A percentile compares a stretch with the other conserved stretches of the same genome.
phyloP scores from a whole-genome alignment of 1,284 basidiomycete species.

The Ganoderma leucocontextum region DNA sequence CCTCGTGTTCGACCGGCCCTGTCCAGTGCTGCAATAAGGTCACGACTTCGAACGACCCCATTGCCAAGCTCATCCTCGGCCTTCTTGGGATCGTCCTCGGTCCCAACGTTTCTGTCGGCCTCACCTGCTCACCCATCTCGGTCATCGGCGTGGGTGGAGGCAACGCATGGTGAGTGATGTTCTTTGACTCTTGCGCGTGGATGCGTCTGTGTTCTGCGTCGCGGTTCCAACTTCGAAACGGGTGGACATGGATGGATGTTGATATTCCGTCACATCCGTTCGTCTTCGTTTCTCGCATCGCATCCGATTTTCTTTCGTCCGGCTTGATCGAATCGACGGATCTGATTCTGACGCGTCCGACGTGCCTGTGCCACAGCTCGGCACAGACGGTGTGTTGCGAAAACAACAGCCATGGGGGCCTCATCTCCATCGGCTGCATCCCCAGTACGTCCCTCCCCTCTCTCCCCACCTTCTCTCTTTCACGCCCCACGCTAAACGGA shows the following conservation, averaged over 20 bases:
- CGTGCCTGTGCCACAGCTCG: conserved; percentile 11
- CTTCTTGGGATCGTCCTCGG: conserved; percentile 37
- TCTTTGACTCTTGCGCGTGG: neutral
- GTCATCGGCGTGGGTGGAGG: conserved; percentile 35
- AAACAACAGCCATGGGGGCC: conserved; percentile 27
- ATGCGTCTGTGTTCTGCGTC: neutral
- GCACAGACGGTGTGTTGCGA: conserved; percentile 28
- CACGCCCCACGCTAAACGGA: neutral
- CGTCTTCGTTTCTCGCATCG: neutral
- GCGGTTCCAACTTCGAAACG: neutral
- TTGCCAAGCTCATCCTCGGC: conserved; percentile 26
- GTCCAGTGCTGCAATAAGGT: conserved; percentile 41
- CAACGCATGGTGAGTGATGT: conserved; percentile 29
- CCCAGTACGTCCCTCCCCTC: conserved; percentile 24
- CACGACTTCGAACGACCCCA: conserved; percentile 20
- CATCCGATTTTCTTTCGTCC: neutral
- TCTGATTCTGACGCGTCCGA: neutral
- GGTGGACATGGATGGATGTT: neutral
- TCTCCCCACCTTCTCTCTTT: neutral
- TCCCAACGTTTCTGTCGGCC: conserved; percentile 34
- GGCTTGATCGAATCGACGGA: neutral
- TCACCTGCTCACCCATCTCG: conserved; percentile 40
- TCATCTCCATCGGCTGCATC: conserved; percentile 31
- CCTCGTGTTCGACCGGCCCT: conserved; percentile 38
- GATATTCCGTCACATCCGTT: neutral